Conservation (phyloP, 1,139 yeast genomes). For the Candida buenavistaensis region DNA sequence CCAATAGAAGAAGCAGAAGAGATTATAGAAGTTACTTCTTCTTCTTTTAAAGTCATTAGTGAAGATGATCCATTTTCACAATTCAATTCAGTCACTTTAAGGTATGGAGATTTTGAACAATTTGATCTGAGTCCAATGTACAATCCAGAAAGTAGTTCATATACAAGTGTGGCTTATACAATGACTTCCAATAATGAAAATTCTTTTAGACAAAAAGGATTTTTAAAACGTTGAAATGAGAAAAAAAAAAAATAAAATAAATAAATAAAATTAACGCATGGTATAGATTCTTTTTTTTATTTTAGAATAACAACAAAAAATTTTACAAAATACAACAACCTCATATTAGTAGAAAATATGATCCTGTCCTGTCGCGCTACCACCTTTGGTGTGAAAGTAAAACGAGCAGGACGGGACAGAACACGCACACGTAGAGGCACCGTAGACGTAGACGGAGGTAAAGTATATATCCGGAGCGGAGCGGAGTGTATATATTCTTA, state of each 20-base stretch:
- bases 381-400: too few species aligned
- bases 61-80: conserved; percentile 77
- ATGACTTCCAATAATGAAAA: conserved; percentile 33
- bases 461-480: too few species aligned
- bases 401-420: too few species aligned
- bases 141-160: conserved; percentile 54
- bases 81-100: conserved; percentile 86
- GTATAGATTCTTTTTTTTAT: too few species aligned
- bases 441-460: too few species aligned
- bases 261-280: conserved; percentile 3
- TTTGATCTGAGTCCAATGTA: conserved; percentile 38
- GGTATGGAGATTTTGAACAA: conserved; percentile 57
- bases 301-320: too few species aligned
- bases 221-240: conserved; percentile 24
- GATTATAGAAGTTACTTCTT: conserved; percentile 21
- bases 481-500: too few species aligned
- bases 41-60: conserved; percentile 23
- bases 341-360: too few species aligned
- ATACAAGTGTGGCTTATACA: conserved; percentile 69
- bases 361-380: too few species aligned
- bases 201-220: conserved; percentile 36
- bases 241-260: background rate
- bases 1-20: conserved; percentile 13
- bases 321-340: too few species aligned
- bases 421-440: too few species aligned